Conservation (phyloP, 306 rosid species). For the Vigna trinervia region DNA sequence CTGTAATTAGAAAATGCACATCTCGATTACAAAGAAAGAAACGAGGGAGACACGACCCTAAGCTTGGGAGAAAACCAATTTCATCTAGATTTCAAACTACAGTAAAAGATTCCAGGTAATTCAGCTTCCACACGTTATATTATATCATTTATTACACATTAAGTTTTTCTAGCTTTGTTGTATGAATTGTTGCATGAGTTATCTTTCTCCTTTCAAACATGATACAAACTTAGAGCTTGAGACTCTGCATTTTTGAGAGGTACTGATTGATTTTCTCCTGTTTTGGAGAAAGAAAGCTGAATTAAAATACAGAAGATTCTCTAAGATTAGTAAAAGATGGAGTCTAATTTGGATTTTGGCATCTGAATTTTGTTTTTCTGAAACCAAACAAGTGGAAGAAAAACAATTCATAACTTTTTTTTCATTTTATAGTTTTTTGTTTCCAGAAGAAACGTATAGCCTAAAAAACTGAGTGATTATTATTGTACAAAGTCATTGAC, state of each 20-base stretch:
- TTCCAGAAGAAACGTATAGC: background rate
- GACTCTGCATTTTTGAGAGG: no score
- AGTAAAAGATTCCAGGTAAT: slow-evolving; percentile 57
- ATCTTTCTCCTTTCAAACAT: background rate
- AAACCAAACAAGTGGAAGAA: slow-evolving; percentile 9
- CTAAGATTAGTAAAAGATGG: background rate
- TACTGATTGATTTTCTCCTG: no score
- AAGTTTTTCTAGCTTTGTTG: no score
- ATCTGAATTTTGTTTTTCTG: background rate
- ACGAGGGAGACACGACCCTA: slow-evolving; percentile 44
- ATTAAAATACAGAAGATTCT: background rate
- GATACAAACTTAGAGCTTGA: background rate
- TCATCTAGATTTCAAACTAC: slow-evolving; percentile 48
- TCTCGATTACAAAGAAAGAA: slow-evolving; percentile 35
- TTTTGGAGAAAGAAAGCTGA: background rate
- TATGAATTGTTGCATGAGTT: no score
- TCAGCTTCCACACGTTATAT: background rate
- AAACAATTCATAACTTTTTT: background rate
- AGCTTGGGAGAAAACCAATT: slow-evolving; percentile 36
- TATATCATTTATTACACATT: no score
- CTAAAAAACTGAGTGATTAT: background rate
- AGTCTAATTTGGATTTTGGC: background rate
- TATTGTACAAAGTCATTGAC: background rate
- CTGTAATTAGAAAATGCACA: slow-evolving; percentile 31
- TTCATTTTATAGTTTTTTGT: slow-evolving; percentile 2